phyloP scores from a whole-genome alignment of 306 rosid species.

The Sicyos baderoa region DNA sequence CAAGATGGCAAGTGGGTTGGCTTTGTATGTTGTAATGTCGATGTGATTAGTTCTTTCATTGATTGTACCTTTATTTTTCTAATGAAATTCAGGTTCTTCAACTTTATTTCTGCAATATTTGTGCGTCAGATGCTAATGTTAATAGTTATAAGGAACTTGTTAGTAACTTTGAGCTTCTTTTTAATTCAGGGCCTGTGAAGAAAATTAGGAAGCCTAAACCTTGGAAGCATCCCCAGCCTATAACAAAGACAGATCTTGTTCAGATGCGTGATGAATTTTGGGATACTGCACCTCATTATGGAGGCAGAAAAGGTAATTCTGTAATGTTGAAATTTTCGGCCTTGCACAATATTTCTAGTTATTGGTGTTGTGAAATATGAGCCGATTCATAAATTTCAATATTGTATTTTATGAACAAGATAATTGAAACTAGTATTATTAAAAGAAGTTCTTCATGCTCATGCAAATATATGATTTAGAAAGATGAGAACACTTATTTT shows the following conservation, averaged over 20 bases:
- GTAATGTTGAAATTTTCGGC: background rate
- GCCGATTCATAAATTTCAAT: background rate
- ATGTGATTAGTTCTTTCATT: background rate
- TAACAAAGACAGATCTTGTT: constrained; percentile 75
- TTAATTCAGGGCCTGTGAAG: constrained; percentile 51
- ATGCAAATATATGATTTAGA: background rate
- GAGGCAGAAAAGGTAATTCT: constrained; percentile 80
- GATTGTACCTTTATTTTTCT: background rate
- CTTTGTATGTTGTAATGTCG: background rate
- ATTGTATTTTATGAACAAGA: background rate
- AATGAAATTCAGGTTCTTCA: background rate
- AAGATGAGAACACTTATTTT: background rate
- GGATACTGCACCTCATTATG: constrained; percentile 99
- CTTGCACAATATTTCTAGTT: background rate
- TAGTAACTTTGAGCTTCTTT: constrained; percentile 11
- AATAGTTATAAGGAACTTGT: constrained; percentile 19
- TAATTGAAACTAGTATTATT: background rate
- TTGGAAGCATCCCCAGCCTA: constrained; percentile 97
- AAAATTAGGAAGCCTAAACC: constrained; percentile 92
- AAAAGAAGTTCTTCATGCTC: constrained; percentile 6
- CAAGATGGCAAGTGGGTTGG: background rate
- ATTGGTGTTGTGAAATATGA: background rate
- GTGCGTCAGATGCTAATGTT: too few relatives aligned
- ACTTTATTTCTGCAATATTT: background rate
- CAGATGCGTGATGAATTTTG: constrained; percentile 95